Evolutionary conservation across 2,329 filamentous ascomycete species (phyloP).

Genomic region (Fonsecaea monophora): DNA sequence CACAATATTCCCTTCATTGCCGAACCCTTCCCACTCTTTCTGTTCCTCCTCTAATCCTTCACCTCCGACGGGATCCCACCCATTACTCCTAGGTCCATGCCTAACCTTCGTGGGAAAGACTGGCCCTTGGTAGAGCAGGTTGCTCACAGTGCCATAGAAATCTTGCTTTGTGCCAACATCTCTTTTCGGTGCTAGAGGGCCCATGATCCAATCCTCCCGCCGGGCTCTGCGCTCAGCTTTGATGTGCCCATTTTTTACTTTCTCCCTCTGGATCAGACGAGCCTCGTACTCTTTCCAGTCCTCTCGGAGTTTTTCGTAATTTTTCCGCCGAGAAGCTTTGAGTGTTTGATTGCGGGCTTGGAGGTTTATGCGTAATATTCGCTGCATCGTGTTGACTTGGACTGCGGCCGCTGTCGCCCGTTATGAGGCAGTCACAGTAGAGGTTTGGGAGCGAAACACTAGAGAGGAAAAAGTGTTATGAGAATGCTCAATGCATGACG

Average conservation of each 20-base stretch:
- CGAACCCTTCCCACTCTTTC: slow-evolving; percentile 41
- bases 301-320: slow-evolving; percentile 51
- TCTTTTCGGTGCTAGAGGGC: slow-evolving; percentile 76
- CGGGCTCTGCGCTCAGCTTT: slow-evolving; percentile 63
- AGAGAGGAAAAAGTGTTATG: not conserved
- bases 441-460: not conserved
- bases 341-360: slow-evolving; percentile 70
- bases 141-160: slow-evolving; percentile 64
- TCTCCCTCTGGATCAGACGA: slow-evolving; percentile 41
- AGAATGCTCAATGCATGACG: not conserved
- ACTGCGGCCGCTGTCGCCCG: not conserved
- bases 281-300: slow-evolving; percentile 49
- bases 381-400: slow-evolving; percentile 65
- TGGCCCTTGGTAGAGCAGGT: slow-evolving; percentile 47
- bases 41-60: slow-evolving; percentile 47
- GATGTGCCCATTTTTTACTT: slow-evolving; percentile 45
- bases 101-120: slow-evolving; percentile 46
- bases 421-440: not conserved
- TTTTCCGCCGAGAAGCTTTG: slow-evolving; percentile 55
- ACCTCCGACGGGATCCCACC: slow-evolving; percentile 35
- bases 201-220: slow-evolving; percentile 78
- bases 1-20: slow-evolving; percentile 59
- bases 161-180: slow-evolving; percentile 68
- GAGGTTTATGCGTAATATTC: slow-evolving; percentile 69
- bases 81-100: slow-evolving; percentile 39